Evolutionary conservation across 352 stramenopile genomes (phyloP).

Genomic region (Globisporangium cederbergense): DNA sequence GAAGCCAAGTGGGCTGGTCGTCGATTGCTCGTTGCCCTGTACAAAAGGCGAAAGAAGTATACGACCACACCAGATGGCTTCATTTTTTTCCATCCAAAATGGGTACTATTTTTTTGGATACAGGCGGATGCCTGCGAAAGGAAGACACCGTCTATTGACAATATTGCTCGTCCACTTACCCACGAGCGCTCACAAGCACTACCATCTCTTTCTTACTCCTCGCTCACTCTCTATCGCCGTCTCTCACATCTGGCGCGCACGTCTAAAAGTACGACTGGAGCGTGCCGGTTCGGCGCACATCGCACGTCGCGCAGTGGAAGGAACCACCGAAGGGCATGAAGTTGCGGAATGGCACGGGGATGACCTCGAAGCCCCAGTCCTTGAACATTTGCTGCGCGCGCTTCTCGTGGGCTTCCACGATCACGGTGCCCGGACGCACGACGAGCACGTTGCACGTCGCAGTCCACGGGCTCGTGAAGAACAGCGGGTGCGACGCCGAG

Average conservation of each 20-base stretch:
- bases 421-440: conserved; percentile 70
- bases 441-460: conserved; percentile 90
- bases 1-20: too few species aligned
- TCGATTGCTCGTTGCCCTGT: too few species aligned
- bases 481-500: conserved; percentile 73
- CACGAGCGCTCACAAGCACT: not conserved
- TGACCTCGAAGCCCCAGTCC: conserved; percentile 87
- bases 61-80: conserved; percentile 1
- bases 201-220: not conserved
- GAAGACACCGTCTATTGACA: too few species aligned
- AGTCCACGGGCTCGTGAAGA: conserved; percentile 90
- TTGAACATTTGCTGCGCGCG: conserved; percentile 79
- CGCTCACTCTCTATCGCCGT: not conserved
- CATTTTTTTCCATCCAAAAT: not conserved
- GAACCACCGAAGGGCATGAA: conserved; percentile 90
- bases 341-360: conserved; percentile 87
- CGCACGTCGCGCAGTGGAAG: conserved; percentile 88
- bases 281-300: conserved; percentile 76
- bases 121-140: too few species aligned
- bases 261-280: conserved; percentile 86
- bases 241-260: not conserved
- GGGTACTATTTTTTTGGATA: too few species aligned
- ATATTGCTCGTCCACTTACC: too few species aligned
- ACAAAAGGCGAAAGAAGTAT: not conserved
- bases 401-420: conserved; percentile 86